Base-by-base conservation (phyloP, 164 flowering plant genomes). In the Liriodendron chinense region DNA sequence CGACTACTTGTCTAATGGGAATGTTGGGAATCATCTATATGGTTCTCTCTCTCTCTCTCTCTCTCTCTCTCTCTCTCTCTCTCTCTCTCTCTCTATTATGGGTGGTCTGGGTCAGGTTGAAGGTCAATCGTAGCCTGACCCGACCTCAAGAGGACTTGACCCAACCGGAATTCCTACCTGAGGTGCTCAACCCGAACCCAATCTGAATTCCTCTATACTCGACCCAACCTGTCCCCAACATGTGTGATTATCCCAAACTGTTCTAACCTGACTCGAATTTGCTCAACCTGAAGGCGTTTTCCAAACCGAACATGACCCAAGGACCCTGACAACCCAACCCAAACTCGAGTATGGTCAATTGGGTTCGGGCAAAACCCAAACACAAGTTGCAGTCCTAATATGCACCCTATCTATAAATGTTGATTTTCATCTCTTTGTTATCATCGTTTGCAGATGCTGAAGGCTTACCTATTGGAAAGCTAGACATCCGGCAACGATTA, bases 401-500 rank as follows among this genome's bases (percentile, higher is more conserved):
- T 57, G 62, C 62, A 0, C n/a, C 0, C n/a, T 57, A 20, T 57
- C 16, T 57, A 13, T 20, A 14, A 57, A 57, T 34, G 43, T 7
- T 34, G 43, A 34, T 34, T 34, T 34, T 34, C 43, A 34, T 34
- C 47, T 26, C 25, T 9, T 66, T 16, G 47, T 34, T 28, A 16
- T 67, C 48, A 25, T 67, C 59, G 9, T 69, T 72, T 75, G 34
- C 80, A 87, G 87, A 87, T 69, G 74, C 28, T 68, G 87, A 81
- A 73, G 88, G 90, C 47, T 69, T 73, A 28, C 88, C 90, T 28
- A 75, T 75, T 48, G 87, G 88, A 71, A 84, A 77, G 83, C 79
- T 85, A 53, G 82, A 79, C 66, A 78, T 84, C 48, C 69, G 81
- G 21, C 85, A 82, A 75, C 78, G 88, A 50, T 23, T 87, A 68